phyloP scores from a whole-genome alignment of 805 yeast species.

The Sugiyamaella valdiviana region DNA sequence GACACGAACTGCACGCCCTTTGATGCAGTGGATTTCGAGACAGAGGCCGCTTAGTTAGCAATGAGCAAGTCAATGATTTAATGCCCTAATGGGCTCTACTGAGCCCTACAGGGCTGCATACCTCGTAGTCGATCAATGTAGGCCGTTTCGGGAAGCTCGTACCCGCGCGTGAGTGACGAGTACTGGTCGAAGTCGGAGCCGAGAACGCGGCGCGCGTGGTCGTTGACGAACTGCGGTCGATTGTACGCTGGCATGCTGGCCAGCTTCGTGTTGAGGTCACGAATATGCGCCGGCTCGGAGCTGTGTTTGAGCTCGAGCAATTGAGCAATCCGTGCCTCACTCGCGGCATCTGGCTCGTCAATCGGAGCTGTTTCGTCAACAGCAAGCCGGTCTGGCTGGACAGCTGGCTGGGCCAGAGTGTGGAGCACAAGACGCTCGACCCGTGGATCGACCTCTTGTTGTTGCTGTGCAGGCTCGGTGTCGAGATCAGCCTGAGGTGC shows the following conservation, averaged over 20 bases:
- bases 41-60: no score
- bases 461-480: no score
- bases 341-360: neutral
- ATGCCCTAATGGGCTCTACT: no score
- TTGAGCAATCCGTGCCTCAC: neutral
- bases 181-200: neutral
- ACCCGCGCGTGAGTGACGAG: neutral
- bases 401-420: conserved; percentile 1
- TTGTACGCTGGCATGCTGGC: neutral
- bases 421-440: neutral
- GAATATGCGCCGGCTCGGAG: neutral
- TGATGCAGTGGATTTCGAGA: no score
- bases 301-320: neutral
- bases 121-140: conserved; percentile 7
- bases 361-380: neutral
- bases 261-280: conserved; percentile 1
- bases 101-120: neutral
- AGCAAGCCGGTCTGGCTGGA: neutral
- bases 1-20: no score
- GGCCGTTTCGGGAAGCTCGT: neutral
- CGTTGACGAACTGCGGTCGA: conserved; percentile 3
- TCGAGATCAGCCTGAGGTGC: no score
- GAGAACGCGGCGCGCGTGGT: conserved; percentile 1
- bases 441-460: neutral
- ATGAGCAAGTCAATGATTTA: no score